Conservation (phyloP, 495 filamentous ascomycete species). For the Aspergillus indologenus region DNA sequence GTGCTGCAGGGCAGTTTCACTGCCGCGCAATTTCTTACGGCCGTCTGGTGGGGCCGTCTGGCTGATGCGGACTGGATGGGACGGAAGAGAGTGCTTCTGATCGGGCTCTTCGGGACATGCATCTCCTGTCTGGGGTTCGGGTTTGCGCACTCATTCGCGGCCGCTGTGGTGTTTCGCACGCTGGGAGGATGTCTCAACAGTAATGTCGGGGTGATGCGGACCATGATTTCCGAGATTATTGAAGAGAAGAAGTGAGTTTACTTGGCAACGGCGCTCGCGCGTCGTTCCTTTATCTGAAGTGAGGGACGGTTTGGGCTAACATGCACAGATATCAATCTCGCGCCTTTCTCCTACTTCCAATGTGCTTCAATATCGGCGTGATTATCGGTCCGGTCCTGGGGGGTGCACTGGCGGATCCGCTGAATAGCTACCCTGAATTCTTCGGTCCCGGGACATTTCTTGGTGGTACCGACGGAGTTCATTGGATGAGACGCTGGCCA, state of each 20-base stretch:
- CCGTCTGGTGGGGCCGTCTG: conserved; percentile 74
- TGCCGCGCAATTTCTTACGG: conserved; percentile 73
- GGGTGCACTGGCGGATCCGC: conserved; percentile 70
- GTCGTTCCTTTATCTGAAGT: neutral
- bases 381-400: conserved; percentile 65
- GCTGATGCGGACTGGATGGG: conserved; percentile 69
- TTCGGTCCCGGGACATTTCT: conserved; percentile 59
- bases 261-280: neutral
- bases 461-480: conserved; percentile 50
- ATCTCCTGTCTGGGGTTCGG: conserved; percentile 75
- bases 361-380: conserved; percentile 75
- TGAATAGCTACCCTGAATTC: conserved; percentile 57
- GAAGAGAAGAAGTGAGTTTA: conserved; percentile 56
- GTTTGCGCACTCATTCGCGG: conserved; percentile 65
- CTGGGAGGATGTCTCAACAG: conserved; percentile 78
- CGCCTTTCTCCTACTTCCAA: conserved; percentile 76
- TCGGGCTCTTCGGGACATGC: conserved; percentile 70
- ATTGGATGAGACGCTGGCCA: conserved; percentile 60
- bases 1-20: conserved; percentile 72
- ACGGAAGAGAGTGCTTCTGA: conserved; percentile 71
- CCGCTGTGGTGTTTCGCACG: conserved; percentile 66
- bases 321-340: conserved; percentile 58
- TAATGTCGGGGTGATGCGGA: conserved; percentile 77
- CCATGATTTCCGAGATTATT: conserved; percentile 77
- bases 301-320: conserved; percentile 7